These are phyloP conservation scores for Cyclotella cryptica DNA, from an alignment of 108 stramenopile genomes.

Conservation along the genomic window DNA sequence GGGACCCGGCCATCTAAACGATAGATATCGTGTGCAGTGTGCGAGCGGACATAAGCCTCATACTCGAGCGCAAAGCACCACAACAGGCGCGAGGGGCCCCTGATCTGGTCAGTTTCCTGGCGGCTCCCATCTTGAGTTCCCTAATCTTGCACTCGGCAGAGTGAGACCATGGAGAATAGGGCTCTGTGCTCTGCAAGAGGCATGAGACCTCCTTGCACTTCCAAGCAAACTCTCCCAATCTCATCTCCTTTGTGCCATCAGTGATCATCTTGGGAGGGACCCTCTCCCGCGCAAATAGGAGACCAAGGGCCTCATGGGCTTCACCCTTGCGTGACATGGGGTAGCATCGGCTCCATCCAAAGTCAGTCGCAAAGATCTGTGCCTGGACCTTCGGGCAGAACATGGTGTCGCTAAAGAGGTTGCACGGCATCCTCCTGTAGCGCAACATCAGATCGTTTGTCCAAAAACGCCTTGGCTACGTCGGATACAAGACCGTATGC, in stretches of 20 bases:
- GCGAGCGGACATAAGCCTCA: conserved; percentile 25
- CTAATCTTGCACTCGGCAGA: conserved; percentile 36
- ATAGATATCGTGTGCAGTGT: conserved; percentile 25
- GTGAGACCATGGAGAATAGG: conserved; percentile 41
- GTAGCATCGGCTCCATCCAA: too few species aligned
- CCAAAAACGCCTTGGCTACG: too few species aligned
- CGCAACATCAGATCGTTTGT: too few species aligned
- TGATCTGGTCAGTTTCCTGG: conserved; percentile 14
- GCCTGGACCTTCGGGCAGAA: too few species aligned
- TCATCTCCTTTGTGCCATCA: conserved; percentile 41
- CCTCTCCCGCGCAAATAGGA: too few species aligned
- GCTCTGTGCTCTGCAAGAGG: conserved; percentile 29
- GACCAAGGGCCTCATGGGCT: too few species aligned
- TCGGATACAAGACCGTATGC: not conserved
- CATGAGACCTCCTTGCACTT: conserved; percentile 28
- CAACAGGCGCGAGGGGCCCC: conserved; percentile 5
- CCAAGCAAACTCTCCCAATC: conserved; percentile 23
- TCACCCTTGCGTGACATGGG: too few species aligned
- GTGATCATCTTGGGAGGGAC: too few species aligned
- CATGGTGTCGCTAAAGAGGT: too few species aligned
- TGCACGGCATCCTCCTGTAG: too few species aligned
- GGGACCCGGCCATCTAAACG: conserved; percentile 36
- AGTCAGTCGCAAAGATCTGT: too few species aligned
- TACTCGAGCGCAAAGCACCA: conserved; percentile 46
- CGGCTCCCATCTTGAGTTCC: conserved; percentile 32